These are phyloP conservation scores for Clonostachys rosea DNA, from an alignment of 2,329 filamentous ascomycete species.

Conservation along the genomic window DNA sequence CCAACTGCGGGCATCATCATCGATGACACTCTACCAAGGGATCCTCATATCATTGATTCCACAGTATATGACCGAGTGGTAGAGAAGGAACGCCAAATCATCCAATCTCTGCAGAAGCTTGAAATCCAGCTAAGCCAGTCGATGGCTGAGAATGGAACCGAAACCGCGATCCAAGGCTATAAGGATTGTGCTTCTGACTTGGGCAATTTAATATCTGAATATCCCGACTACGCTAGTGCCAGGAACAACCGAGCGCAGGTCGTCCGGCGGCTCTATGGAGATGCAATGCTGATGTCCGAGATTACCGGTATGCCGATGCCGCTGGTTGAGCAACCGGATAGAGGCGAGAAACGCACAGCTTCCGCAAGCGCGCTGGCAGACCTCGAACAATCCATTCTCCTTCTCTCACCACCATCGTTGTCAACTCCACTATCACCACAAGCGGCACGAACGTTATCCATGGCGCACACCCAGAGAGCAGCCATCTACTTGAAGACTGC, in stretches of 20 bases:
- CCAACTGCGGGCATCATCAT: slow-evolving; percentile 48
- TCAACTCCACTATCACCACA: slow-evolving; percentile 55
- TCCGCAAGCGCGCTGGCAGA: slow-evolving; percentile 42
- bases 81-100: slow-evolving; percentile 45
- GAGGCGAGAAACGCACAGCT: slow-evolving; percentile 28
- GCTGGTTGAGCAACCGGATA: slow-evolving; percentile 30
- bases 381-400: slow-evolving; percentile 50
- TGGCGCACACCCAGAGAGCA: slow-evolving; percentile 68
- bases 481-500: slow-evolving; percentile 58
- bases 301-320: slow-evolving; percentile 29
- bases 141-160: slow-evolving; percentile 23
- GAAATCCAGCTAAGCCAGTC: slow-evolving; percentile 47
- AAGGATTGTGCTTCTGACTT: slow-evolving; percentile 42
- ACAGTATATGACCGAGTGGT: slow-evolving; percentile 45
- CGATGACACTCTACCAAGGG: slow-evolving; percentile 48
- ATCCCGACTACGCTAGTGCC: slow-evolving; percentile 66
- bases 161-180: slow-evolving; percentile 37
- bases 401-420: slow-evolving; percentile 49
- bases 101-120: slow-evolving; percentile 47
- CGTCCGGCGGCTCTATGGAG: slow-evolving; percentile 56
- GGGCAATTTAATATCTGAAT: slow-evolving; percentile 46
- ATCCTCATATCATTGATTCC: slow-evolving; percentile 50
- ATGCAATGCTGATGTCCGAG: slow-evolving; percentile 45
- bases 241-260: slow-evolving; percentile 73
- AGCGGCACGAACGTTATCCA: slow-evolving; percentile 61